Evolutionary conservation across 2,329 filamentous ascomycete species (phyloP).

Genomic region (Lasiodiplodia theobromae): DNA sequence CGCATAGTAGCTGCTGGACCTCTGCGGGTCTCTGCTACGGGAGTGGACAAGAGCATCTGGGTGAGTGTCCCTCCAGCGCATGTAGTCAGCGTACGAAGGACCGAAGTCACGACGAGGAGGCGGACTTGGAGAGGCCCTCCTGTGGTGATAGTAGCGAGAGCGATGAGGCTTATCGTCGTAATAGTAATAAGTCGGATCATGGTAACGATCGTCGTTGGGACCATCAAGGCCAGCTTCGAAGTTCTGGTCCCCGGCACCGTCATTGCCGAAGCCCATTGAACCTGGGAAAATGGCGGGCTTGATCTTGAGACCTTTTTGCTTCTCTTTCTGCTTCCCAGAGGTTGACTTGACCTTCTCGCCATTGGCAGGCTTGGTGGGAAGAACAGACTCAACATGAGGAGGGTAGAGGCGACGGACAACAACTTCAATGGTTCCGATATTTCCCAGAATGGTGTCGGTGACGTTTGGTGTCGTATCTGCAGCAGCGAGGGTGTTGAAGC

Average conservation of each 20-base stretch:
- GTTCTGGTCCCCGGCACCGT: constrained; percentile 7
- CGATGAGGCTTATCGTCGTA: neutral
- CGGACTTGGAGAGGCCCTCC: neutral
- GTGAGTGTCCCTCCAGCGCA: neutral
- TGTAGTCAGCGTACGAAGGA: constrained; percentile 10
- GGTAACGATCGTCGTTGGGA: neutral
- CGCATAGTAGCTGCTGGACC: constrained; percentile 17
- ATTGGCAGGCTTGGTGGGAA: constrained; percentile 1
- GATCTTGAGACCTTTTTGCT: neutral
- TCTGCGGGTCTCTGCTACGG: neutral
- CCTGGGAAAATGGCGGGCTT: neutral
- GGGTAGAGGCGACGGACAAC: constrained; percentile 54
- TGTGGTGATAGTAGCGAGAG: neutral
- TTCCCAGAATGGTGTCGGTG: constrained; percentile 41
- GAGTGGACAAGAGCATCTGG: neutral
- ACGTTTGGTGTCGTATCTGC: constrained; percentile 47
- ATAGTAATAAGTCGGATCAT: neutral
- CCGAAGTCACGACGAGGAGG: neutral
- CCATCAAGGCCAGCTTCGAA: constrained; percentile 15
- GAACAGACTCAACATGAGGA: constrained; percentile 4
- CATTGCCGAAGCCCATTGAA: neutral
- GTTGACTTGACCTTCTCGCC: neutral
- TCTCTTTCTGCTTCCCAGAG: neutral
- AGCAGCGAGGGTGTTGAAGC: constrained; percentile 54
- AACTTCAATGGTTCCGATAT: constrained; percentile 58